Percentiles rank a stretch among this genome's conserved stretches.
Evolutionary conservation across 1,284 basidiomycete species (phyloP).

Genomic region (Apiotrichum brassicae): DNA sequence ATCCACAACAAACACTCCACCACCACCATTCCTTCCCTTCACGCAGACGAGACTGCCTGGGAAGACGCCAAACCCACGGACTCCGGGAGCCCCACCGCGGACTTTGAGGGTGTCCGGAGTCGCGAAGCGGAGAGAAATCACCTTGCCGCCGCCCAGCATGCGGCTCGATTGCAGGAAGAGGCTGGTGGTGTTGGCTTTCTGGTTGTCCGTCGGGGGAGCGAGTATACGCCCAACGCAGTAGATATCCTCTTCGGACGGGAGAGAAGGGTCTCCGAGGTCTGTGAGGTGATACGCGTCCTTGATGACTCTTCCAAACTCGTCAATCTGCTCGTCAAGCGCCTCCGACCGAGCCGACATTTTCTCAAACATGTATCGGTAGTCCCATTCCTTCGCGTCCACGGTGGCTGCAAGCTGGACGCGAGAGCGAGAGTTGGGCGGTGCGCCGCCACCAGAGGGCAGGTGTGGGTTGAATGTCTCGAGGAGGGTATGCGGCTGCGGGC

Average conservation of each 20-base stretch:
- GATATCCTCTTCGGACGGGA: slow-evolving; percentile 67
- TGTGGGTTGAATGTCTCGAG: slow-evolving; percentile 46
- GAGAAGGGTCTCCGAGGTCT: slow-evolving; percentile 70
- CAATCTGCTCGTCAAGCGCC: slow-evolving; percentile 74
- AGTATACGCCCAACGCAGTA: slow-evolving; percentile 75
- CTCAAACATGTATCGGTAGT: slow-evolving; percentile 85
- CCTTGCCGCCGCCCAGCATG: slow-evolving; percentile 62
- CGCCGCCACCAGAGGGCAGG: slow-evolving; percentile 20
- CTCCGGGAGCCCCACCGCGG: slow-evolving; percentile 57
- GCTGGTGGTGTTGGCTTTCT: slow-evolving; percentile 66
- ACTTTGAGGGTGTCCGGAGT: slow-evolving; percentile 55
- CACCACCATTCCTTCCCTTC: slow-evolving; percentile 87
- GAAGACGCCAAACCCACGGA: slow-evolving; percentile 70
- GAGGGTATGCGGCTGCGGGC: slow-evolving; percentile 32
- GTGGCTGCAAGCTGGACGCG: slow-evolving; percentile 28
- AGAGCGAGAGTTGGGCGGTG: slow-evolving; percentile 14
- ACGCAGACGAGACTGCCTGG: slow-evolving; percentile 83
- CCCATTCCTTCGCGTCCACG: slow-evolving; percentile 30
- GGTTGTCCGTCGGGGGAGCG: slow-evolving; percentile 56
- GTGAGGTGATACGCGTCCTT: slow-evolving; percentile 61
- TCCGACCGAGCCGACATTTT: slow-evolving; percentile 73
- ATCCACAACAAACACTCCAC: slow-evolving; percentile 72
- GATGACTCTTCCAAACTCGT: slow-evolving; percentile 69
- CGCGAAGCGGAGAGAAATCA: slow-evolving; percentile 67
- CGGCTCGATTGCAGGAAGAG: slow-evolving; percentile 76